Evolutionary conservation across 2,329 filamentous ascomycete species (phyloP).

Genomic region (Exserohilum turcica): DNA sequence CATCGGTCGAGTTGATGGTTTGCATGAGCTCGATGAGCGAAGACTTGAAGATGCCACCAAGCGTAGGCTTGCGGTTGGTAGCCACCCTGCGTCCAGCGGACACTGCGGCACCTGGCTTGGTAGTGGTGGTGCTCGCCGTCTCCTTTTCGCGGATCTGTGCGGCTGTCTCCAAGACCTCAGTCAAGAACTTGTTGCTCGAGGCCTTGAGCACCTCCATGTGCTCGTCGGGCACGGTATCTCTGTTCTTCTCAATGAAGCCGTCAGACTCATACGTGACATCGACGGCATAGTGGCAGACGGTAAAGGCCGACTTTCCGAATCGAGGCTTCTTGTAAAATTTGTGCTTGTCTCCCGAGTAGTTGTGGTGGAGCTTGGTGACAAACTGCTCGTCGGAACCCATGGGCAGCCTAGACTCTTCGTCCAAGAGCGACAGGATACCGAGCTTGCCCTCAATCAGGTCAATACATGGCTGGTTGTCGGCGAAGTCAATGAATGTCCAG

Average conservation of each 20-base stretch:
- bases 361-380: conserved; percentile 92
- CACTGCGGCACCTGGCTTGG: conserved; percentile 68
- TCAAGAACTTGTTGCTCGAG: conserved; percentile 84
- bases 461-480: conserved; percentile 98
- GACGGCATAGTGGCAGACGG: conserved; percentile 96
- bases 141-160: conserved; percentile 91
- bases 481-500: conserved; percentile 99
- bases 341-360: conserved; percentile 88
- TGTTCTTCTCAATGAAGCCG: conserved; percentile 99
- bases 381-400: conserved; percentile 99
- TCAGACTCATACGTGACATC: conserved; percentile 99
- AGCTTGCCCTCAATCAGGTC: conserved; percentile 97
- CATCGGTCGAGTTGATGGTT: conserved; percentile 97
- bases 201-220: conserved; percentile 90
- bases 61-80: conserved; percentile 92
- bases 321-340: conserved; percentile 98
- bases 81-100: conserved; percentile 82
- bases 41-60: conserved; percentile 98
- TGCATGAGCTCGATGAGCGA: conserved; percentile 97
- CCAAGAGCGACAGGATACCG: conserved; percentile 86
- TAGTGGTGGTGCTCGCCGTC: conserved; percentile 63
- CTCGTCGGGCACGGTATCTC: conserved; percentile 97
- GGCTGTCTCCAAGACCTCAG: conserved; percentile 82
- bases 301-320: conserved; percentile 96
- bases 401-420: conserved; percentile 93